Percentiles rank a stretch among this genome's conserved stretches.
phyloP scores from a whole-genome alignment of 257 asterid genomes.

The Solanum ossicruentum region DNA sequence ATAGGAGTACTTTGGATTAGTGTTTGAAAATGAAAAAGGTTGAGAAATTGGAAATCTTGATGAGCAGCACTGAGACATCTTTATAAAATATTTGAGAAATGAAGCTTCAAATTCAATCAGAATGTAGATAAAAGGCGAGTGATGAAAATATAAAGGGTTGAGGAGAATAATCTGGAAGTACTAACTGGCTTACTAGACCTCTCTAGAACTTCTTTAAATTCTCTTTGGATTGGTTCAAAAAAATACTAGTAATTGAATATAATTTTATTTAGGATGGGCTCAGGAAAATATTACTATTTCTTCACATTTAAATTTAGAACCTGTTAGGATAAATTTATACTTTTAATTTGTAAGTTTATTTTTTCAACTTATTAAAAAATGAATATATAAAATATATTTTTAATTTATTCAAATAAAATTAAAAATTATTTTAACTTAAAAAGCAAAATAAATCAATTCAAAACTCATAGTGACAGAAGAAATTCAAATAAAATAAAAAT shows the following conservation, averaged over 20 bases:
- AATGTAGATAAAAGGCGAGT: neutral
- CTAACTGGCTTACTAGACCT: neutral
- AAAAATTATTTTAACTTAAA: too few relatives aligned
- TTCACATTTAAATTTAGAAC: neutral
- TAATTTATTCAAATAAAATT: too few relatives aligned
- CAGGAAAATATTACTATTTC: neutral
- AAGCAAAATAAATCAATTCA: too few relatives aligned
- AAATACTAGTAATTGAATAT: too few relatives aligned
- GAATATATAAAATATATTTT: too few relatives aligned
- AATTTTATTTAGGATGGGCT: neutral
- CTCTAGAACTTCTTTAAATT: neutral
- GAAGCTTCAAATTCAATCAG: neutral
- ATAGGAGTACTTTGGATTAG: neutral
- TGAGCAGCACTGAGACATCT: constrained; percentile 30
- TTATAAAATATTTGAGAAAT: neutral
- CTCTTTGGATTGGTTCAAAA: neutral
- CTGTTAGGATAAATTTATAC: neutral
- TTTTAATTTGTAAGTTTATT: too few relatives aligned
- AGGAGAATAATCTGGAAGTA: neutral
- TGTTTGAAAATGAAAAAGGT: neutral
- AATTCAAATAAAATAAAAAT: too few relatives aligned
- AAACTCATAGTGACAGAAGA: too few relatives aligned
- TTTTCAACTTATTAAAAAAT: too few relatives aligned
- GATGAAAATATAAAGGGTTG: neutral
- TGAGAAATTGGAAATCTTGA: constrained; percentile 20